These are phyloP conservation scores for Diplodia scrobiculata DNA, from an alignment of 2,329 filamentous ascomycete species.

Conservation along the genomic window DNA sequence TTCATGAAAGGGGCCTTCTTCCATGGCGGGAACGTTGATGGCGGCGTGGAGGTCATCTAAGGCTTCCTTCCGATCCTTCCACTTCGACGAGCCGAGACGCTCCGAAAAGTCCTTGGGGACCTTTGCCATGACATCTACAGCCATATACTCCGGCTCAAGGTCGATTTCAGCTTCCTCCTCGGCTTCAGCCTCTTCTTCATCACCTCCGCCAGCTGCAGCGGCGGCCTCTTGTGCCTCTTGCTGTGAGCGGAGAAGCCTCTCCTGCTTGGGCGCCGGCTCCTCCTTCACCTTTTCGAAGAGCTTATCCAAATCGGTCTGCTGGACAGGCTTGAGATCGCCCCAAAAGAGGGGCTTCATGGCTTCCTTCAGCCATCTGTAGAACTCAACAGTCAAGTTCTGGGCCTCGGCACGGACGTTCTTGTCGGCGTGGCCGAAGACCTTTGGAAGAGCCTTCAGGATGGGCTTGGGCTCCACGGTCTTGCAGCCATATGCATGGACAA, in stretches of 20 bases:
- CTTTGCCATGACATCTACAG: constrained; percentile 81
- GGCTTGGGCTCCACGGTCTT: constrained; percentile 93
- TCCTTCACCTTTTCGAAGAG: constrained; percentile 92
- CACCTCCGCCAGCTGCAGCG: constrained; percentile 61
- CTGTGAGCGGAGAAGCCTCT: constrained; percentile 82
- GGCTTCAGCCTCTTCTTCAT: constrained; percentile 53
- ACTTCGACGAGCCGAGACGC: constrained; percentile 84
- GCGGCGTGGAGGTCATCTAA: constrained; percentile 76
- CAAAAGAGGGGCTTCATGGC: constrained; percentile 99
- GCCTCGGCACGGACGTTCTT: constrained; percentile 97
- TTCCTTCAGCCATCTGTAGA: constrained; percentile 95
- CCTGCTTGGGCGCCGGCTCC: constrained; percentile 84
- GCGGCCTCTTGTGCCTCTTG: constrained; percentile 79
- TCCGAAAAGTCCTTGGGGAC: constrained; percentile 82
- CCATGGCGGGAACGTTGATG: constrained; percentile 85
- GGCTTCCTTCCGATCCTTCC: constrained; percentile 97
- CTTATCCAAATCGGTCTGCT: constrained; percentile 90
- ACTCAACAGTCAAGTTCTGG: constrained; percentile 85
- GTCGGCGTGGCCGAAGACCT: constrained; percentile 92
- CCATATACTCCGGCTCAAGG: constrained; percentile 65
- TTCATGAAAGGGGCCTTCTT: constrained; percentile 85
- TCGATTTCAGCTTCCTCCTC: constrained; percentile 74
- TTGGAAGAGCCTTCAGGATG: constrained; percentile 82
- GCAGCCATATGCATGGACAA: constrained; percentile 93
- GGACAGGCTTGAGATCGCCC: constrained; percentile 90